These are phyloP conservation scores for Penicillium sp. DNA, from an alignment of 2,329 filamentous ascomycete species.

Conservation along the genomic window DNA sequence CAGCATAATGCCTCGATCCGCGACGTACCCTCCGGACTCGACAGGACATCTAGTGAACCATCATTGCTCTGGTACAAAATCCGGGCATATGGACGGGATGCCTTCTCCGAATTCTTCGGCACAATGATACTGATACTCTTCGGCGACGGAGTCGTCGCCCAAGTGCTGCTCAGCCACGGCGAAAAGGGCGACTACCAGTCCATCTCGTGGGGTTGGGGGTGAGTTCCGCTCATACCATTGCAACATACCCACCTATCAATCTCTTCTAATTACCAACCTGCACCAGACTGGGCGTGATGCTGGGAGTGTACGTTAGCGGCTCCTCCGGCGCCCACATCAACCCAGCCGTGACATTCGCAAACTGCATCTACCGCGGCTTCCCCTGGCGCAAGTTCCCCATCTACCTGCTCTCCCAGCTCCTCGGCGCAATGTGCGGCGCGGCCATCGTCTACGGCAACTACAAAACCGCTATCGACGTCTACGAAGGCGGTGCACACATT, in stretches of 20 bases:
- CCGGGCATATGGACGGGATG: constrained; percentile 56
- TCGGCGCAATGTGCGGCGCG: constrained; percentile 66
- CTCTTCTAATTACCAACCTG: constrained; percentile 3
- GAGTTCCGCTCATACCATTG: constrained; percentile 18
- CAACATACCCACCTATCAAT: no score
- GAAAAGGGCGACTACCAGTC: constrained; percentile 53
- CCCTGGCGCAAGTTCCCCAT: constrained; percentile 70
- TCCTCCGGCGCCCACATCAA: constrained; percentile 67
- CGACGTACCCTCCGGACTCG: constrained; percentile 12
- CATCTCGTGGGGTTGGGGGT: constrained; percentile 55
- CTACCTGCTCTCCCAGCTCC: constrained; percentile 66
- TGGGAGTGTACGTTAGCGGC: constrained; percentile 65
- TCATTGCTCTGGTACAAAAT: constrained; percentile 56
- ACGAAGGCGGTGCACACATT: constrained; percentile 60
- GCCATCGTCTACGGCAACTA: constrained; percentile 65
- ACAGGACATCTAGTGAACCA: constrained; percentile 7
- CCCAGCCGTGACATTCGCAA: constrained; percentile 69
- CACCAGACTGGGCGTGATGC: constrained; percentile 64
- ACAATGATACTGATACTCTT: constrained; percentile 70
- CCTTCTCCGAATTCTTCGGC: constrained; percentile 68
- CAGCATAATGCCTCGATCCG: constrained; percentile 22
- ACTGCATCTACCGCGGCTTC: constrained; percentile 67
- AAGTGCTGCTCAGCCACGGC: constrained; percentile 61
- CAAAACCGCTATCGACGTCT: constrained; percentile 63
- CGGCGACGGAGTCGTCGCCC: constrained; percentile 70